Percentiles rank a stretch among this genome's conserved stretches.
Conservation (phyloP, 495 filamentous ascomycete species). For the Aspergillus haitiensis region DNA sequence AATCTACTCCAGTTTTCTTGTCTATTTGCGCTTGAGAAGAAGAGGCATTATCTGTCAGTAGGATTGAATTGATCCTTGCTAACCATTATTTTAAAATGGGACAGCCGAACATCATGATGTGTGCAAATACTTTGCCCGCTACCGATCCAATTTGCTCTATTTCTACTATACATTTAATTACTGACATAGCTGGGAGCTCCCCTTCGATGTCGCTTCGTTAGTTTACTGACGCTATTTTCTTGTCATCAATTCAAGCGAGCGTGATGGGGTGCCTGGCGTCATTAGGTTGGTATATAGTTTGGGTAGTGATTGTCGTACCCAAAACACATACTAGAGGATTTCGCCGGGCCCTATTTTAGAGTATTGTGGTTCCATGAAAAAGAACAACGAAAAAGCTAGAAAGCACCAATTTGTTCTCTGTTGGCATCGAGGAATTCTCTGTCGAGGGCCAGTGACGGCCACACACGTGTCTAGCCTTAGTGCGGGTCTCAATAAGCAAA, state of each 20-base stretch:
- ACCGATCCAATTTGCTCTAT: too few relatives aligned
- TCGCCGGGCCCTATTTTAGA: background rate
- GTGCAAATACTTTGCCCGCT: too few relatives aligned
- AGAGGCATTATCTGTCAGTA: too few relatives aligned
- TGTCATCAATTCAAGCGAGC: background rate
- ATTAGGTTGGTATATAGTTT: conserved; percentile 17
- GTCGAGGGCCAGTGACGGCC: conserved; percentile 16
- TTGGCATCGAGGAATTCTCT: conserved; percentile 4
- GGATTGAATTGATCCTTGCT: too few relatives aligned
- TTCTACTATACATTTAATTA: too few relatives aligned
- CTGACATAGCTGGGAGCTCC: too few relatives aligned
- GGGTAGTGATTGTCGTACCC: conserved; percentile 18
- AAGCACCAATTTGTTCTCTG: conserved; percentile 7
- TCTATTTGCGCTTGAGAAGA: too few relatives aligned
- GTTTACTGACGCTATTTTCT: background rate
- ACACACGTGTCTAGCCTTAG: conserved; percentile 23
- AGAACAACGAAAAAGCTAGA: conserved; percentile 3
- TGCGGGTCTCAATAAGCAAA: conserved; percentile 8
- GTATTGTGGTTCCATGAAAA: background rate
- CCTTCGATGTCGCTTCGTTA: background rate
- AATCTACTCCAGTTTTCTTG: too few relatives aligned
- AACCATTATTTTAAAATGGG: too few relatives aligned
- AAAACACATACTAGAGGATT: conserved; percentile 14
- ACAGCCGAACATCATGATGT: too few relatives aligned
- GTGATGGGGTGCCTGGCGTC: background rate